Base-by-base conservation (phyloP, 2,329 filamentous ascomycete species). In the Lomentospora prolificans region DNA sequence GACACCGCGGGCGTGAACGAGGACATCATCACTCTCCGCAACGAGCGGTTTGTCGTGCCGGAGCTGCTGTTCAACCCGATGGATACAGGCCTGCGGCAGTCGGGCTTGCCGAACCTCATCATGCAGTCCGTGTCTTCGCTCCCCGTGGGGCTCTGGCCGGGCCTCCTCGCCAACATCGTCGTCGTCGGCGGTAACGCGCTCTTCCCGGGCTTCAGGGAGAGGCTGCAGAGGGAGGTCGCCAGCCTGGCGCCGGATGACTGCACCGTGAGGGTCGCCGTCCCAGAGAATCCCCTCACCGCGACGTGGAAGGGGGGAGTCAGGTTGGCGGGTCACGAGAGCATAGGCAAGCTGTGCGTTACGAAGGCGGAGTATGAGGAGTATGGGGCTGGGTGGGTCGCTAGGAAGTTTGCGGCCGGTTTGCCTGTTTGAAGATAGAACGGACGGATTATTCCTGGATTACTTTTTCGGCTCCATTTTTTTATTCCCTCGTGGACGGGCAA, bases 321-420 rank as follows among this genome's bases (percentile, higher is more conserved):
- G 57, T 75, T 96, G 56, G 90, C 90, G 1, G 80, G 73, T 53
- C 84, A 91, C 63, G 75, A 77, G 44, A 77, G 87, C 39, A 74
- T 95, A 53, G 78, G 84, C 58, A 78, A 78, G 51, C 70, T 90
- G 10, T 79, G 83, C 2, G 87, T 96, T n/a, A 94, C 89, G 0
- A 89, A 88, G 66, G 80, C 87, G 59, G 90, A 99, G 66, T 99
- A 99, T 67, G 83, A 94, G 53, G 94, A 99, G 69, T 72, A 90
- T 65, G 94, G 94, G 7, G 81, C 80, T 56, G 75, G 73, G 1
- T 92, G 89, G 88, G 77, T 88, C 24, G 82, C 82, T 27, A 84
- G 82, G 63, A 89, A 81, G 65, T 94, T 95, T 66, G 74, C 74
- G 0, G 61, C 65, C 7, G 73, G 73, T 0, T 58, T 70, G 14